A percentile compares a stretch with the other conserved stretches of the same genome.
These are phyloP conservation scores for Trichosanthes cucumerina DNA, from an alignment of 306 rosid species.

Conservation along the genomic window DNA sequence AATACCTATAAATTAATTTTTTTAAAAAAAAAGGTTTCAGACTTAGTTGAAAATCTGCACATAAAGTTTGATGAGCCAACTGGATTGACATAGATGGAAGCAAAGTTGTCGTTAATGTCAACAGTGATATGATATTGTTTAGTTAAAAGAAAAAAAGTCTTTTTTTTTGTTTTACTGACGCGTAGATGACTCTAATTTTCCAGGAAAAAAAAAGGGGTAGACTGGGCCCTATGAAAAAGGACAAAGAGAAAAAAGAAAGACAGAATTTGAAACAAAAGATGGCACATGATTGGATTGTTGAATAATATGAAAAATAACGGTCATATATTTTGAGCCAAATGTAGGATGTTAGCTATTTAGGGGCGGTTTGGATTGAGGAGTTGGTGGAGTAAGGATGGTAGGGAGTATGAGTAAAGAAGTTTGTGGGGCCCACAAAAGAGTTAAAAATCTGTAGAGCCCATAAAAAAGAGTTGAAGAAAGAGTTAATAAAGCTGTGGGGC, in stretches of 20 bases:
- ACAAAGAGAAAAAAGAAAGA: background rate
- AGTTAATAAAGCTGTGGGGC: too few species aligned
- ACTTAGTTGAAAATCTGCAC: background rate
- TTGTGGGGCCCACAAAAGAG: too few species aligned
- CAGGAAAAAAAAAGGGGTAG: too few species aligned
- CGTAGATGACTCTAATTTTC: background rate
- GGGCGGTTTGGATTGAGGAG: too few species aligned
- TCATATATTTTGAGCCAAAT: background rate
- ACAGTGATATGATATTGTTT: background rate
- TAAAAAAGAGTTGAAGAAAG: too few species aligned
- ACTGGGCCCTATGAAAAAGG: background rate
- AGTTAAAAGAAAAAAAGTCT: background rate
- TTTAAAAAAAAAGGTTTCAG: background rate
- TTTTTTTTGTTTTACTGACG: background rate
- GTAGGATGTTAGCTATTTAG: background rate
- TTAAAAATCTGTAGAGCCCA: too few species aligned
- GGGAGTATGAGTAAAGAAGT: too few species aligned
- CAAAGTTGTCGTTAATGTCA: background rate
- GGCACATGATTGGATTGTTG: conserved; percentile 4
- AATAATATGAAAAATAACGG: background rate
- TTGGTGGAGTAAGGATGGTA: too few species aligned
- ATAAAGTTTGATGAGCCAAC: background rate
- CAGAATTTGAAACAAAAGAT: background rate
- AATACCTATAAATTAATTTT: background rate
- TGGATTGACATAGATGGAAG: background rate